Evolutionary conservation across 352 stramenopile species (phyloP), one percentile per base, ranked within the genome.

Genomic region (Pythium grandisporangium): DNA sequence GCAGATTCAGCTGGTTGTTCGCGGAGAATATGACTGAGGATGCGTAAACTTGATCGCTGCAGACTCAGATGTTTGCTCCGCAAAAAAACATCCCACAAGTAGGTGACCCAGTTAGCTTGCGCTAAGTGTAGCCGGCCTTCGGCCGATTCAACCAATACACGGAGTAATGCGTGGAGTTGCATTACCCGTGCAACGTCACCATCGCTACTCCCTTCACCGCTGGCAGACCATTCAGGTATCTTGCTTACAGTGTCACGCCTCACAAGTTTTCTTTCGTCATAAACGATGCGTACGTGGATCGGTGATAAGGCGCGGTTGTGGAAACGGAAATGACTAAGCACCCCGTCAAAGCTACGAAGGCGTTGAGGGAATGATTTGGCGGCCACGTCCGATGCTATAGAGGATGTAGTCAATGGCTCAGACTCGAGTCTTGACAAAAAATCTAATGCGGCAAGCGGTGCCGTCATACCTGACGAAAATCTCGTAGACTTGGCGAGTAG

Each of bases 281-380:
- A 96, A 14, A 96, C 71, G 27, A 97, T 89, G 1, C 80, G 78
- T 11, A 96, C 83, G 48, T 97, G 89, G 44, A 97, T 97, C 4
- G 88, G 81, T 11, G 83, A 95, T 14, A 97, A 42, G 12, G 87
- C 78, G 1, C 89, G 76, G 36, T 87, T 92, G 42, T 96, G 92
- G 27, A 92, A 95, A 4, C 85, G 80, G 20, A 95, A 84, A 27
- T 93, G 77, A 21, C 72, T 70, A 25, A 97, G 45, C 40, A 75
- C 72, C 0, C 90, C 90, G 24, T 95, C 64, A 40, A 97, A 89
- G 11, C 27, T 51, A 30, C 19, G 75, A 60, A 49, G n/a, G n/a
- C n/a, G n/a, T n/a, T n/a, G n/a, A n/a, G n/a, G n/a, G n/a, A n/a
- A n/a, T n/a, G n/a, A n/a, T n/a, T n/a, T n/a, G n/a, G n/a, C n/a